Evolutionary conservation across 2,329 filamentous ascomycete species (phyloP).

Genomic region (Curvularia hawaiiensis): DNA sequence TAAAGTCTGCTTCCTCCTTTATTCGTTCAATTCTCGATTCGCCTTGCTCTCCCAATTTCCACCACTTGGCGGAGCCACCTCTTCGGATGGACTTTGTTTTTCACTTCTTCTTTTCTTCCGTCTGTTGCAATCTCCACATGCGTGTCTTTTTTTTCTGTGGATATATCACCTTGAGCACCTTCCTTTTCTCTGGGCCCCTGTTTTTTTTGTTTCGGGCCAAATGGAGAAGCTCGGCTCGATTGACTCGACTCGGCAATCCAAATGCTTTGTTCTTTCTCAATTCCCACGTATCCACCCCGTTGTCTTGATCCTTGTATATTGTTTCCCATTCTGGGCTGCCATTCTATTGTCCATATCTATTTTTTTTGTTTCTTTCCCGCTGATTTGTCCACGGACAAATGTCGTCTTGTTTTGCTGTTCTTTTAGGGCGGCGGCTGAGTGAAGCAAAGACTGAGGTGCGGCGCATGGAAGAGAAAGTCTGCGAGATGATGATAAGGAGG

Average conservation of each 20-base stretch:
- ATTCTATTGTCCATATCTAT: neutral
- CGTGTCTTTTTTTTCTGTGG: neutral
- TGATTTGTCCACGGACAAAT: neutral
- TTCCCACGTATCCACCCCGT: neutral
- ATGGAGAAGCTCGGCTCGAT: neutral
- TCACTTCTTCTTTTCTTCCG: slow-evolving; percentile 1
- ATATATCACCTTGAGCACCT: neutral
- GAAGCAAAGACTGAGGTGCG: neutral
- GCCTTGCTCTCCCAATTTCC: neutral
- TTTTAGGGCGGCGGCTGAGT: neutral
- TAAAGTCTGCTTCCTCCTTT: slow-evolving; percentile 13
- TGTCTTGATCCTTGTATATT: neutral
- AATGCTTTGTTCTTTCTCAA: neutral
- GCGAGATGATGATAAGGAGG: neutral
- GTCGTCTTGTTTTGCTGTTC: neutral
- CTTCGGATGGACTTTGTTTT: neutral
- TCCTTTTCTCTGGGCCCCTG: neutral
- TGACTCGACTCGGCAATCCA: neutral
- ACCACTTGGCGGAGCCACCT: neutral
- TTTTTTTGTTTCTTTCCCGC: neutral
- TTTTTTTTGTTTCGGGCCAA: neutral
- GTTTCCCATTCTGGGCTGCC: neutral
- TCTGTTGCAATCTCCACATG: neutral
- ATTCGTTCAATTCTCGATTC: neutral
- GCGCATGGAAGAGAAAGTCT: neutral